Evolutionary conservation across 176 grass and related monocot genomes (phyloP), one percentile per base, ranked within the genome.

Genomic region (Rhynchospora tenuis): DNA sequence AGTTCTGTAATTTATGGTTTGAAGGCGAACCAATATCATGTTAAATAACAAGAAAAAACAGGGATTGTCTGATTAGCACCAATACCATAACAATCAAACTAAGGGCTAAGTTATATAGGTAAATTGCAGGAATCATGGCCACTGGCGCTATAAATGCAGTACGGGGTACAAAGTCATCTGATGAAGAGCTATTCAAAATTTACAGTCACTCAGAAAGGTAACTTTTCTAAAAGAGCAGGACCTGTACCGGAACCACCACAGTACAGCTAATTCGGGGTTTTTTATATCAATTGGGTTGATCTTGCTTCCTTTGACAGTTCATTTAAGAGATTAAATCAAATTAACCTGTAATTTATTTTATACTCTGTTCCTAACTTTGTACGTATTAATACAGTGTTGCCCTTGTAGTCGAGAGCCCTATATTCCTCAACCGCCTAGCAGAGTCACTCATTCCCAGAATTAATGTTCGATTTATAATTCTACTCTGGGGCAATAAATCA

Each of bases 401-500:
- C 79, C 91, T 97, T 87, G 90, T 94, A 89, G 85, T 97, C 81
- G 94, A 97, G 73, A 89, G 62, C 90, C 86, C 94, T 51, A 88
- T 94, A 81, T 97, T 94, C 67, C 90, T 89, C 83, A 89, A 92
- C 83, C 88, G 92, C 85, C 92, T 97, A 90, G 86, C 90, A 92
- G 85, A 92, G 47, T 90, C 92, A 65, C 93, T 97, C 57, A 72
- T 97, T 85, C 80, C 80, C 59, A 90, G 83, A 83, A 84, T 87
- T 82, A 85, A 84, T 77, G 20, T 89, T 84, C 90, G 86, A 89
- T 97, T 97, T 84, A 62, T 97, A 84, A 89, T 97, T 86, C 64
- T 97, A 85, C 94, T 97, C 86, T 97, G 94, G 94, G 92, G 91
- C 77, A 90, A 92, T 28, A 97, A 97, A 88, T 92, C 90, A 86